Evolutionary conservation across 768 basidiomycete genomes (phyloP).

Genomic region (Xerocomellus chrysenteron): DNA sequence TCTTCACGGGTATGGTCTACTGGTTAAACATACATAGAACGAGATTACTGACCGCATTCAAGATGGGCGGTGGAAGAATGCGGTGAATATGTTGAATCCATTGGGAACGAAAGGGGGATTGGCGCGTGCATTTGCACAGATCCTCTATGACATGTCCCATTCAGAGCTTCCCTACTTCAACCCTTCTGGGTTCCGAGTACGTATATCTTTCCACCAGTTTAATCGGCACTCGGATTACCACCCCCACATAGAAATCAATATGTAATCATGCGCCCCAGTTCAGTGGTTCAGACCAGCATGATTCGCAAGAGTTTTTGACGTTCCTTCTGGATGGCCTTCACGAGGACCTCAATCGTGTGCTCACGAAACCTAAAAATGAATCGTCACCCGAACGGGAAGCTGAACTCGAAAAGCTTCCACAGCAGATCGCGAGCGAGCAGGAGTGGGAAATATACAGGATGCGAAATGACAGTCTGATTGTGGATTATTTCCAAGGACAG

Average conservation of each 20-base stretch:
- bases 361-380: slow-evolving; percentile 64
- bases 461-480: slow-evolving; percentile 90
- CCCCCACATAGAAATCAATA: slow-evolving; percentile 49
- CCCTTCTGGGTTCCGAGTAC: slow-evolving; percentile 81
- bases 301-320: slow-evolving; percentile 95
- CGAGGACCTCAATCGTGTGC: slow-evolving; percentile 82
- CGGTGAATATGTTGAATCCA: slow-evolving; percentile 82
- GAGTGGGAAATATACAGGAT: slow-evolving; percentile 91
- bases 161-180: slow-evolving; percentile 80
- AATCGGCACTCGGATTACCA: slow-evolving; percentile 13
- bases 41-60: slow-evolving; percentile 3
- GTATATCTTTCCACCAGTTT: slow-evolving; percentile 31
- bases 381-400: slow-evolving; percentile 80
- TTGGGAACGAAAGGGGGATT: slow-evolving; percentile 86
- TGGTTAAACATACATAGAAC: background rate
- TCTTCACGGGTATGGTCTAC: slow-evolving; percentile 73
- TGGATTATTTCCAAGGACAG: slow-evolving; percentile 97
- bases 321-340: slow-evolving; percentile 92
- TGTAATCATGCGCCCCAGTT: slow-evolving; percentile 69
- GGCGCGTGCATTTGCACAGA: slow-evolving; percentile 76
- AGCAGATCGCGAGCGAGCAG: slow-evolving; percentile 84
- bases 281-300: slow-evolving; percentile 87
- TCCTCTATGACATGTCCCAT: slow-evolving; percentile 86
- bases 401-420: slow-evolving; percentile 82
- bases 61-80: slow-evolving; percentile 81